Conservation (phyloP, 805 yeast species). For the Alloascoidea hylecoeti region DNA sequence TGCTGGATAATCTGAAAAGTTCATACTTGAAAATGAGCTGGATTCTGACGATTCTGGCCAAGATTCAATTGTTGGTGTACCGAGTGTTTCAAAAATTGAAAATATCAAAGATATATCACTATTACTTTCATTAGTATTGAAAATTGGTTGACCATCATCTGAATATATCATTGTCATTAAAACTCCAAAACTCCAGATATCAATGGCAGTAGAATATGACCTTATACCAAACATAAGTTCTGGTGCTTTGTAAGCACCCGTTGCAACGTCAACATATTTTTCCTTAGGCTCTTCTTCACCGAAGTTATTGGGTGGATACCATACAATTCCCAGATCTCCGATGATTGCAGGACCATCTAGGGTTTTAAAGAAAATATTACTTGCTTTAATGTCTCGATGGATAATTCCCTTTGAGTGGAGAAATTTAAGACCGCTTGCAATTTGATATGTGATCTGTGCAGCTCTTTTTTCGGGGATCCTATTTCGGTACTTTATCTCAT, state of each 20-base stretch:
- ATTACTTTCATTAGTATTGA: slow-evolving; percentile 22
- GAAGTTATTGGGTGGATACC: slow-evolving; percentile 24
- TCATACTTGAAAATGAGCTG: neutral
- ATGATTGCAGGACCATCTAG: slow-evolving; percentile 17
- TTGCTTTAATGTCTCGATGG: slow-evolving; percentile 80
- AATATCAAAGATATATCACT: slow-evolving; percentile 49
- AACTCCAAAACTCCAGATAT: slow-evolving; percentile 64
- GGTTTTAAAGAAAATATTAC: slow-evolving; percentile 43
- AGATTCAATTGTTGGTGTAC: slow-evolving; percentile 36
- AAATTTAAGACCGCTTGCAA: slow-evolving; percentile 35
- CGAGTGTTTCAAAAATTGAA: slow-evolving; percentile 40
- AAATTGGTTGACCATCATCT: slow-evolving; percentile 20
- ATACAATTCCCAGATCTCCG: slow-evolving; percentile 61
- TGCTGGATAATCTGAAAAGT: neutral
- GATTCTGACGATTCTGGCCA: slow-evolving; percentile 23
- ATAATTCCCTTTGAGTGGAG: slow-evolving; percentile 59
- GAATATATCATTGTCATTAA: slow-evolving; percentile 39
- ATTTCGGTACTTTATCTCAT: slow-evolving; percentile 6
- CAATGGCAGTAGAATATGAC: slow-evolving; percentile 40
- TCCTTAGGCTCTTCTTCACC: slow-evolving; percentile 20
- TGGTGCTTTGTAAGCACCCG: slow-evolving; percentile 61
- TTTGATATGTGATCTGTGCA: slow-evolving; percentile 19
- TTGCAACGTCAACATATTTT: slow-evolving; percentile 37
- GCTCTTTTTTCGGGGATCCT: slow-evolving; percentile 9
- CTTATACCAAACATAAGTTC: slow-evolving; percentile 52